Evolutionary conservation across 2,329 filamentous ascomycete species (phyloP).

Genomic region (Calycina herbarum): DNA sequence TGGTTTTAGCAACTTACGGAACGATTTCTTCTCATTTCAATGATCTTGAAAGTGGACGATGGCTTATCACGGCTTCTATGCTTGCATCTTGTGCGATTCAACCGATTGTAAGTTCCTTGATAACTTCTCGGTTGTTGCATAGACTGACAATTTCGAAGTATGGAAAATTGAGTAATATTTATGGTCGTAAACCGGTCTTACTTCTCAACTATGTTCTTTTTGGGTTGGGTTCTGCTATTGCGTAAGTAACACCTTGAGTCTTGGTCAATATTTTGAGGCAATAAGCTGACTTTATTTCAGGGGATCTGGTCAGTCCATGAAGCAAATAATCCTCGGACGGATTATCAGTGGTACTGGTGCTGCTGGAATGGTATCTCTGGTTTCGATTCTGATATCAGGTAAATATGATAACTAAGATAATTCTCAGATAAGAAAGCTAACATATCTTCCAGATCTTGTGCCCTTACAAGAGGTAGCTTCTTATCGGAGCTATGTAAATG

Average conservation of each 20-base stretch:
- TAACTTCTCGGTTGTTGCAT: not conserved
- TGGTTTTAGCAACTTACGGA: constrained; percentile 67
- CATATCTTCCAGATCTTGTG: constrained; percentile 44
- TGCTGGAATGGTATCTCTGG: constrained; percentile 51
- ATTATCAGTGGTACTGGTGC: constrained; percentile 53
- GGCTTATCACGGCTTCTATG: constrained; percentile 55
- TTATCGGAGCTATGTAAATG: constrained; percentile 55
- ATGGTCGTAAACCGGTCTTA: constrained; percentile 53
- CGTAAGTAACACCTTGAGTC: constrained; percentile 40
- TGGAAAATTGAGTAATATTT: constrained; percentile 59
- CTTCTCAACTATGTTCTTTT: constrained; percentile 53
- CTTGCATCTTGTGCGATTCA: constrained; percentile 53
- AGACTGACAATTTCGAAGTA: constrained; percentile 39
- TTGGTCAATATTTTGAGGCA: too few species aligned
- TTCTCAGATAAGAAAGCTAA: not conserved
- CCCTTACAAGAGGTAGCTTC: constrained; percentile 53
- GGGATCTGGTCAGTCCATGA: constrained; percentile 48
- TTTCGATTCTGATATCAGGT: constrained; percentile 54
- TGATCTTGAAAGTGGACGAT: constrained; percentile 55
- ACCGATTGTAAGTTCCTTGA: constrained; percentile 42
- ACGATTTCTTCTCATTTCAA: constrained; percentile 62
- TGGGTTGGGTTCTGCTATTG: constrained; percentile 41
- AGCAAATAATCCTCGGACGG: constrained; percentile 51
- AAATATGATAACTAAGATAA: constrained; percentile 3
- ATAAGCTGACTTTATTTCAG: constrained; percentile 38